phyloP scores from a whole-genome alignment of 2,329 filamentous ascomycete species.

The Lachnellula arida region DNA sequence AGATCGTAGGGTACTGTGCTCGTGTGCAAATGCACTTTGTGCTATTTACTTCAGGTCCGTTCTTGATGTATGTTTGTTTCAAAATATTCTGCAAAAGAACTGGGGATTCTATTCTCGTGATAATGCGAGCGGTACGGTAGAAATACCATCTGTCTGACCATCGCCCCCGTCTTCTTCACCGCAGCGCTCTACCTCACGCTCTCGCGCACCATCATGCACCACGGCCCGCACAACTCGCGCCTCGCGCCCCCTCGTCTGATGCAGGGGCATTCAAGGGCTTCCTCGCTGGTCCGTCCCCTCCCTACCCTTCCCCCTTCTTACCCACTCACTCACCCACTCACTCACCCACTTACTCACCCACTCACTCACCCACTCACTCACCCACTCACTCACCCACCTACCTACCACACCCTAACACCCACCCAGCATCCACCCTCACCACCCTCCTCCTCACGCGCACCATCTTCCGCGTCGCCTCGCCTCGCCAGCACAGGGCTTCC shows the following conservation, averaged over 20 bases:
- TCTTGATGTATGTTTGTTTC: constrained; percentile 18
- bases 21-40: constrained; percentile 26
- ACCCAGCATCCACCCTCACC: constrained; percentile 40
- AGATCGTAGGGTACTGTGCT: constrained; percentile 54
- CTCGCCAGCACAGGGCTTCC: constrained; percentile 51
- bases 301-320: not conserved
- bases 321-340: too few relatives aligned
- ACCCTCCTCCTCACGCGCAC: constrained; percentile 45
- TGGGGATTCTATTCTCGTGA: not conserved
- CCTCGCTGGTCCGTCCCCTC: not conserved
- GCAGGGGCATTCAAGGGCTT: not conserved
- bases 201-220: constrained; percentile 50
- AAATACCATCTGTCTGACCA: constrained; percentile 49
- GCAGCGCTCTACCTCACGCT: constrained; percentile 56
- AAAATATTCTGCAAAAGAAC: not conserved
- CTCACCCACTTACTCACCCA: too few relatives aligned
- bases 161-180: constrained; percentile 47
- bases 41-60: constrained; percentile 17
- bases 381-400: too few relatives aligned
- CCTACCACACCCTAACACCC: not conserved
- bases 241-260: constrained; percentile 35
- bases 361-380: too few relatives aligned
- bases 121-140: not conserved
- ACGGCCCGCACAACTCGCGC: constrained; percentile 43
- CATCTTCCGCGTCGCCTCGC: constrained; percentile 53